Percentiles rank a stretch among this genome's conserved stretches.
phyloP scores from a whole-genome alignment of 2,329 filamentous ascomycete species.

The Colletotrichum sp. region DNA sequence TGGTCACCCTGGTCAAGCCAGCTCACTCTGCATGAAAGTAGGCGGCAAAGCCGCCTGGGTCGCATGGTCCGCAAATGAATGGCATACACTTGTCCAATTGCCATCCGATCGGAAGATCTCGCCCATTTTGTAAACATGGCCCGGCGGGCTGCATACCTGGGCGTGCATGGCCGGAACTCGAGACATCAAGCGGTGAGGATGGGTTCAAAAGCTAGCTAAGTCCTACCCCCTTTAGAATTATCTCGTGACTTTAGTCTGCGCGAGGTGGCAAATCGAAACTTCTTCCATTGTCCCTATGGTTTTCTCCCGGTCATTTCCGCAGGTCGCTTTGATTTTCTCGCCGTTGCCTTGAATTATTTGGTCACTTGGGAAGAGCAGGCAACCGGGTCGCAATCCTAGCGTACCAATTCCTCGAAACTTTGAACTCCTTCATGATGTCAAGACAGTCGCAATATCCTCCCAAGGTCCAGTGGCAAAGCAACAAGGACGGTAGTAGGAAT shows the following conservation, averaged over 20 bases:
- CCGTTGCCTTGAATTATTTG: not conserved
- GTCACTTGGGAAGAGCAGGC: not conserved
- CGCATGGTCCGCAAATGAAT: not conserved
- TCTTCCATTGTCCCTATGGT: too few relatives aligned
- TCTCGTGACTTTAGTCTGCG: too few relatives aligned
- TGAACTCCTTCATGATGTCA: not conserved
- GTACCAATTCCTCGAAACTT: not conserved
- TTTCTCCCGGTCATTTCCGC: too few relatives aligned
- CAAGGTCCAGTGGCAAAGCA: slow-evolving; percentile 3
- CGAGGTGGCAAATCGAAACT: too few relatives aligned
- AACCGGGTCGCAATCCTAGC: not conserved
- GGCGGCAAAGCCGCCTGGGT: not conserved
- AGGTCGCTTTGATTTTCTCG: not conserved
- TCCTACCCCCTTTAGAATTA: too few relatives aligned
- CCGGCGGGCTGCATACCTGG: not conserved
- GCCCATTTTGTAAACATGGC: not conserved
- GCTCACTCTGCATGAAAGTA: not conserved
- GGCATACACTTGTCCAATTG: not conserved
- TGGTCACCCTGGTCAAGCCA: not conserved
- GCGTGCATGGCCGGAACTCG: too few relatives aligned
- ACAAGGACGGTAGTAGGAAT: not conserved
- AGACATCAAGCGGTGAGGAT: too few relatives aligned
- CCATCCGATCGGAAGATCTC: not conserved
- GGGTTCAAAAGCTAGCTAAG: too few relatives aligned
- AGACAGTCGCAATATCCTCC: not conserved